A percentile compares a stretch with the other conserved stretches of the same genome.
phyloP scores from a whole-genome alignment of 1,284 basidiomycete genomes.

The Baeospora myosura region DNA sequence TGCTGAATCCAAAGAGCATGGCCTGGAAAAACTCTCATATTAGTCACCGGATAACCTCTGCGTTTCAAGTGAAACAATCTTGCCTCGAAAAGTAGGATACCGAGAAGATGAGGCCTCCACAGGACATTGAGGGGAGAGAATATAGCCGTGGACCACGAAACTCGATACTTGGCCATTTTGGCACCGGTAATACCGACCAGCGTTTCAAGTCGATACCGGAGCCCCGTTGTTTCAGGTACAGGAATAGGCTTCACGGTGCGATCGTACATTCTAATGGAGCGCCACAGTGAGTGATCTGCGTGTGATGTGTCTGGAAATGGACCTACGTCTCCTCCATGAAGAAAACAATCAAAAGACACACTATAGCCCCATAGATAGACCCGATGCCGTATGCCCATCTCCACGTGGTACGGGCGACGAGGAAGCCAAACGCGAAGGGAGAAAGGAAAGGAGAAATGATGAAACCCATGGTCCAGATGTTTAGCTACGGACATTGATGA shows the following conservation, averaged over 20 bases:
- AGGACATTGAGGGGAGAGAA: slow-evolving; percentile 35
- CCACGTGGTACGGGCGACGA: slow-evolving; percentile 48
- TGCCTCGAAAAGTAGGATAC: slow-evolving; percentile 40
- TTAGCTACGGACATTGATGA: slow-evolving; percentile 50
- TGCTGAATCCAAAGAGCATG: slow-evolving; percentile 45
- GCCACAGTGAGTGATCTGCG: neutral
- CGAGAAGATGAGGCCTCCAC: slow-evolving; percentile 45
- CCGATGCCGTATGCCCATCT: slow-evolving; percentile 47
- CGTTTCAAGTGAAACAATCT: slow-evolving; percentile 1
- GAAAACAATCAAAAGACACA: slow-evolving; percentile 45
- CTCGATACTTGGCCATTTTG: slow-evolving; percentile 44
- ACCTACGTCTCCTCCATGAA: slow-evolving; percentile 57
- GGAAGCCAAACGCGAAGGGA: slow-evolving; percentile 64
- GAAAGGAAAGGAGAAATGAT: slow-evolving; percentile 59
- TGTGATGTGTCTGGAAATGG: too few species aligned
- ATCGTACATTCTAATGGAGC: slow-evolving; percentile 42
- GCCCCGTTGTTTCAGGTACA: slow-evolving; percentile 20
- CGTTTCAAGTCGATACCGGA: slow-evolving; percentile 41
- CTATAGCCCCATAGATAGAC: slow-evolving; percentile 43
- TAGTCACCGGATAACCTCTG: too few species aligned
- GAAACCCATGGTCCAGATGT: slow-evolving; percentile 69
- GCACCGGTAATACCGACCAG: slow-evolving; percentile 48
- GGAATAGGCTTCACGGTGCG: slow-evolving; percentile 35
- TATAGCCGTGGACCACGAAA: slow-evolving; percentile 35
- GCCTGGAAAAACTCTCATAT: slow-evolving; percentile 22